phyloP scores from a whole-genome alignment of 768 basidiomycete genomes.

The Lentinula edodes region DNA sequence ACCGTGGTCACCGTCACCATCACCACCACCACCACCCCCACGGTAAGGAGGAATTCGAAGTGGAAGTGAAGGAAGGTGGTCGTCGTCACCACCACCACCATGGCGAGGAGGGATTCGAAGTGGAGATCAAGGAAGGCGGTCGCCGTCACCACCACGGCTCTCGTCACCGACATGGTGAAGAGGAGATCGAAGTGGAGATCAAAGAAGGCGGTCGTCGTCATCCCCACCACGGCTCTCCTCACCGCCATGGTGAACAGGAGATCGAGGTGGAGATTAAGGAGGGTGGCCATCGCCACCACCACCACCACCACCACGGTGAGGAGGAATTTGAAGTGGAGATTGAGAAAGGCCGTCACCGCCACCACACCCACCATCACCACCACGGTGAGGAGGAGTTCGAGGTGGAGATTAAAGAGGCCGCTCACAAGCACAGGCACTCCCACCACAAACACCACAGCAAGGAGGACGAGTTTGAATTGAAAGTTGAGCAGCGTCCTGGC shows the following conservation, averaged over 20 bases:
- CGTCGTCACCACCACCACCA: neutral
- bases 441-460: neutral
- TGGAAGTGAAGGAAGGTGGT: too few species aligned
- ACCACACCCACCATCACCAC: neutral
- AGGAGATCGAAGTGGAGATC: too few species aligned
- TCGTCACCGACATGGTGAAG: too few species aligned
- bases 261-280: too few species aligned
- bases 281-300: too few species aligned
- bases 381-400: neutral
- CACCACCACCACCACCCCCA: neutral
- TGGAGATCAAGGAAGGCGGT: neutral
- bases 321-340: neutral
- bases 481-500: neutral
- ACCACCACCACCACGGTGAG: neutral
- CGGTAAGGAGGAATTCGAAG: neutral
- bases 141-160: neutral
- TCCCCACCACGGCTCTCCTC: too few species aligned
- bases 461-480: neutral
- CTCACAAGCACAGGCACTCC: neutral
- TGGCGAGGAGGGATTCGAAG: neutral
- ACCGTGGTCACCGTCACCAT: neutral
- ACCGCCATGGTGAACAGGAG: too few species aligned
- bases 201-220: too few species aligned
- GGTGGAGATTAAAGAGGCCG: neutral
- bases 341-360: neutral